Evolutionary conservation across 768 basidiomycete genomes (phyloP).

Genomic region (Sporobolomyces pararoseus): DNA sequence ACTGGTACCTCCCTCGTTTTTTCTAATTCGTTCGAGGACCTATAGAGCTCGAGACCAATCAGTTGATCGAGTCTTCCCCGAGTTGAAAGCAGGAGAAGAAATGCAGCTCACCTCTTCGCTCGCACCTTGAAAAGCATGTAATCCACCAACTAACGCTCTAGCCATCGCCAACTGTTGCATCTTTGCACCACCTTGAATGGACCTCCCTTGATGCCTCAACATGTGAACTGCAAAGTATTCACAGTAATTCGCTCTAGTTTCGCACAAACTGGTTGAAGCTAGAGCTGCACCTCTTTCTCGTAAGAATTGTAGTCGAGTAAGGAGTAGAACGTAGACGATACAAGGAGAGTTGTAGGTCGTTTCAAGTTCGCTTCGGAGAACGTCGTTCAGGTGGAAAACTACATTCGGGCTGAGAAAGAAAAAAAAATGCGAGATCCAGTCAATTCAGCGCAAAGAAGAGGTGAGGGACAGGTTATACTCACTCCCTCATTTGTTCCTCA

Average conservation of each 20-base stretch:
- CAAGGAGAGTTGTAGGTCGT: slow-evolving; percentile 15
- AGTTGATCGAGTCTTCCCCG: too few relatives aligned
- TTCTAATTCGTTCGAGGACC: slow-evolving; percentile 31
- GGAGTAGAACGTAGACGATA: slow-evolving; percentile 42
- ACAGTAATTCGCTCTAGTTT: slow-evolving; percentile 37
- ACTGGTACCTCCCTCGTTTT: slow-evolving; percentile 50
- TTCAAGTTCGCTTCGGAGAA: slow-evolving; percentile 11
- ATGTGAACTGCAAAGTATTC: slow-evolving; percentile 36
- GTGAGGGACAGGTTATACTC: not conserved
- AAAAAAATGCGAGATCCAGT: too few relatives aligned
- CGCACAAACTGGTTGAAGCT: slow-evolving; percentile 33
- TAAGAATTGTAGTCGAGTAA: slow-evolving; percentile 38
- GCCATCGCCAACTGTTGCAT: slow-evolving; percentile 36
- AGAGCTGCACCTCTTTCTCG: slow-evolving; percentile 26
- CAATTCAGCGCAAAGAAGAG: too few relatives aligned
- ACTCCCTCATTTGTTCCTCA: slow-evolving; percentile 34
- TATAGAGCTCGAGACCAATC: not conserved
- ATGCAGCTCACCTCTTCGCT: slow-evolving; percentile 21
- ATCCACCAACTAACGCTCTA: slow-evolving; percentile 33
- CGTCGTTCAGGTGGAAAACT: slow-evolving; percentile 29
- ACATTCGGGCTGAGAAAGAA: slow-evolving; percentile 5
- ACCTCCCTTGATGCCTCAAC: slow-evolving; percentile 28
- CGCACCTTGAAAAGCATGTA: slow-evolving; percentile 41
- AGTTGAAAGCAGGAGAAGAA: not conserved
- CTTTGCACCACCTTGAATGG: not conserved